A percentile compares a stretch with the other conserved stretches of the same genome.
Evolutionary conservation across 768 basidiomycete genomes (phyloP).

Genomic region (Lentinula boryana): DNA sequence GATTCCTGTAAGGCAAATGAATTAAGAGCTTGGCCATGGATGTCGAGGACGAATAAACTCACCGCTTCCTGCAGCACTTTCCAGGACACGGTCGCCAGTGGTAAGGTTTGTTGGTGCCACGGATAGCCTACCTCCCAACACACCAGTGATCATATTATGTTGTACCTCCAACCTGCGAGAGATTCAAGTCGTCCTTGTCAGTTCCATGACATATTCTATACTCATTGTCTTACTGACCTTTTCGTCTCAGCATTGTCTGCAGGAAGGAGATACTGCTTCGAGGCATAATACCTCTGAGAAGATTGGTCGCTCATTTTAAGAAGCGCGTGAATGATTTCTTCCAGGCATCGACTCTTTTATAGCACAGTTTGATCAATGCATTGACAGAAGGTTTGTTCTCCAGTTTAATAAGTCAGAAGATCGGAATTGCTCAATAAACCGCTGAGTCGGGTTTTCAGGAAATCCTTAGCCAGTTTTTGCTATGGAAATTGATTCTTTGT

Average conservation of each 20-base stretch:
- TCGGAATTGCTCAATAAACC: too few relatives aligned
- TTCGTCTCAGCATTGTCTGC: not conserved
- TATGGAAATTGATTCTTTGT: too few relatives aligned
- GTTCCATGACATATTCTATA: too few relatives aligned
- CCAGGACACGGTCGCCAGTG: not conserved
- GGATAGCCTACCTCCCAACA: not conserved
- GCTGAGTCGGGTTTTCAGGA: too few relatives aligned
- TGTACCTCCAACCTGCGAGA: not conserved
- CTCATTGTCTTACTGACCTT: not conserved
- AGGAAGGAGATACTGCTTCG: not conserved
- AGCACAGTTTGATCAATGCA: too few relatives aligned
- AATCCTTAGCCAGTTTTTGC: too few relatives aligned
- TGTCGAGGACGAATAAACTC: too few relatives aligned
- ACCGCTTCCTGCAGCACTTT: not conserved
- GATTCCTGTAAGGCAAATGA: not conserved
- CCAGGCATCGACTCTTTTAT: too few relatives aligned
- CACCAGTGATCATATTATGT: not conserved
- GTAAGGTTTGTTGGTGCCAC: not conserved
- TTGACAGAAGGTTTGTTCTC: too few relatives aligned
- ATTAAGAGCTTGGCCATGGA: not conserved
- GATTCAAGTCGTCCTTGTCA: not conserved
- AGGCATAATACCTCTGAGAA: not conserved
- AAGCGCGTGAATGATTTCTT: too few relatives aligned
- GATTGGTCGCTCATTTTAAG: not conserved
- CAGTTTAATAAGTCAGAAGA: too few relatives aligned